Percentiles rank a stretch among this genome's conserved stretches.
Conservation (phyloP, 345 rosid genomes). For the Draba incana region DNA sequence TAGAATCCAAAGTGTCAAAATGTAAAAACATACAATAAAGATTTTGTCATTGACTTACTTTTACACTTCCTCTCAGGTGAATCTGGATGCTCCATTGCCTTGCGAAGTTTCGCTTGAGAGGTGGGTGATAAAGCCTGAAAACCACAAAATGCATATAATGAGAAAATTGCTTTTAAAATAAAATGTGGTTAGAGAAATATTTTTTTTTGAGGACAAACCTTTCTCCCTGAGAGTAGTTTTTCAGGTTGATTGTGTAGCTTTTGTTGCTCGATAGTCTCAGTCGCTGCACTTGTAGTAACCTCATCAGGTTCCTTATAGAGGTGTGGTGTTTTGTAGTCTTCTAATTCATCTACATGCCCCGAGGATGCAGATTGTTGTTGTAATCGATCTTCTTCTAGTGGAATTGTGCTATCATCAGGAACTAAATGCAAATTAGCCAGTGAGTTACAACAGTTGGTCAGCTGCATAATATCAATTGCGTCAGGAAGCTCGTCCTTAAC, state of each 20-base stretch:
- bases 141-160: slow-evolving; percentile 21
- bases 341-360: slow-evolving; percentile 37
- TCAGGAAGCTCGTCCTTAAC: slow-evolving; percentile 41
- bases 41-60: slow-evolving; percentile 49
- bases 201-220: slow-evolving; percentile 47
- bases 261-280: slow-evolving; percentile 29
- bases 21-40: not conserved
- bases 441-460: slow-evolving; percentile 27
- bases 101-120: slow-evolving; percentile 67
- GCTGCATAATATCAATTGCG: slow-evolving; percentile 38
- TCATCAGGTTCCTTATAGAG: slow-evolving; percentile 23
- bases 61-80: slow-evolving; percentile 48
- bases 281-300: slow-evolving; percentile 23
- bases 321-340: slow-evolving; percentile 25
- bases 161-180: slow-evolving; percentile 23
- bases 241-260: slow-evolving; percentile 50
- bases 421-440: slow-evolving; percentile 28
- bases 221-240: slow-evolving; percentile 66
- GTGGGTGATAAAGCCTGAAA: slow-evolving; percentile 82
- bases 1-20: slow-evolving; percentile 23
- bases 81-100: slow-evolving; percentile 58
- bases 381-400: slow-evolving; percentile 37
- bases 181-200: slow-evolving; percentile 12
- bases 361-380: slow-evolving; percentile 31
- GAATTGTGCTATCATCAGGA: slow-evolving; percentile 30